These are phyloP conservation scores for Nepenthes alata DNA, from an alignment of 179 eudicot genomes.

Conservation along the genomic window DNA sequence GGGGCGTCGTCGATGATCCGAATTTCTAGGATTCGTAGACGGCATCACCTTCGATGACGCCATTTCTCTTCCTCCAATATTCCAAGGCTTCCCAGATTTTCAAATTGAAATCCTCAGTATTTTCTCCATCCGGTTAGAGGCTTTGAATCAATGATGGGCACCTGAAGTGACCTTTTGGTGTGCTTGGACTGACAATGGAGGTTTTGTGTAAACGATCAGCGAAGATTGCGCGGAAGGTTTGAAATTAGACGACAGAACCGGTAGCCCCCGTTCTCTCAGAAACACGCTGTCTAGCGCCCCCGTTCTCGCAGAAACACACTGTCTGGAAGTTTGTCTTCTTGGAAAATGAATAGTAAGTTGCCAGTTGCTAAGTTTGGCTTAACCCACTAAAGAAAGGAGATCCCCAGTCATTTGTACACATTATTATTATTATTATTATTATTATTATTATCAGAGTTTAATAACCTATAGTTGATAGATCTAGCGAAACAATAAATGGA, in stretches of 20 bases:
- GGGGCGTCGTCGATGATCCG: constrained; percentile 21
- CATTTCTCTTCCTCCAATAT: neutral
- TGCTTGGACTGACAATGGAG: neutral
- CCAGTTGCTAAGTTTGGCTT: too few relatives aligned
- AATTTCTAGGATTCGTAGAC: constrained; percentile 18
- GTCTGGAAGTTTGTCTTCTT: too few relatives aligned
- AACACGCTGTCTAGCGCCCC: too few relatives aligned
- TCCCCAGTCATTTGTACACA: too few relatives aligned
- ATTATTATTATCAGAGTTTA: too few relatives aligned
- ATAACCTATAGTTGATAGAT: too few relatives aligned
- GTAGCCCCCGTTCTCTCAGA: too few relatives aligned
- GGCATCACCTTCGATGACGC: constrained; percentile 15
- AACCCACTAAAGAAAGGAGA: too few relatives aligned
- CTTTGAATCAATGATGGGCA: neutral
- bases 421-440: too few relatives aligned
- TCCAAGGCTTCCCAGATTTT: neutral
- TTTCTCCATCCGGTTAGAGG: neutral
- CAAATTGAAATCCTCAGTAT: neutral
- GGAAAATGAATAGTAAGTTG: too few relatives aligned
- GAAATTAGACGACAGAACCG: neutral
- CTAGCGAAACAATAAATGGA: too few relatives aligned
- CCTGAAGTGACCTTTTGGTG: neutral
- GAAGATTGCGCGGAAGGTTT: constrained; percentile 1
- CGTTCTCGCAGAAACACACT: too few relatives aligned
- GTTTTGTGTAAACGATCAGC: neutral